Evolutionary conservation across 306 rosid species (phyloP), one percentile per base, ranked within the genome.

Genomic region (Quillaja saponaria): DNA sequence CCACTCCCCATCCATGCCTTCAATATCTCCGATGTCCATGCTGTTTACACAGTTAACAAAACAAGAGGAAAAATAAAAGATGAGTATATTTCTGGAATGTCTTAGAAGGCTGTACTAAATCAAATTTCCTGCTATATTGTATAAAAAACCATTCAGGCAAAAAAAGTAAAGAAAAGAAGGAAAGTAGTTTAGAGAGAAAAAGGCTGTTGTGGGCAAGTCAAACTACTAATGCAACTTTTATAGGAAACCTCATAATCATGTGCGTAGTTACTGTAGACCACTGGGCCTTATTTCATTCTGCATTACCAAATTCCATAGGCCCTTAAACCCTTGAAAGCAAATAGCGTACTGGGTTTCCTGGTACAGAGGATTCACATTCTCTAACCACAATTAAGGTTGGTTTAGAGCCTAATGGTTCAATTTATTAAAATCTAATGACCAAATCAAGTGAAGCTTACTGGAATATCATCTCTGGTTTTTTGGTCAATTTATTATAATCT

Each of bases 1-100:
- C 99, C 99, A 89, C 44, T 87, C 95, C 14, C 76, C 95, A 64
- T 82, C 95, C 75, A 89, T 67, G 45, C 81, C 79, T 70, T 92
- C 96, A 79, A 89, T 80, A 69, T 94, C 87, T 81, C 86, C 95
- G 63, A 85, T 83, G 50, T 89, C 97, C 88, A 89, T 67, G 76
- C 97, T 94, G 95, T 55, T 42, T 3, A 34, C 34, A 58, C 11
- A 16, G 35, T 55, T 72, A 64, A 55, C 44, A 51, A 49, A 28
- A 51, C 31, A 16, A 33, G 10, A 64, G 17, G 31, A 7, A 11
- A 25, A 7, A 52, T 34, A 39, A 44, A 11, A 54, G 17, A 48
- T 63, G 38, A 73, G 66, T 47, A 8, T 54, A 13, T 16, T 9
- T 7, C 17, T 34, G 4, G 41, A 34, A 33, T 21, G 65, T 38